Evolutionary conservation across 2,329 filamentous ascomycete genomes (phyloP).

Genomic region (Talaromyces sp.): DNA sequence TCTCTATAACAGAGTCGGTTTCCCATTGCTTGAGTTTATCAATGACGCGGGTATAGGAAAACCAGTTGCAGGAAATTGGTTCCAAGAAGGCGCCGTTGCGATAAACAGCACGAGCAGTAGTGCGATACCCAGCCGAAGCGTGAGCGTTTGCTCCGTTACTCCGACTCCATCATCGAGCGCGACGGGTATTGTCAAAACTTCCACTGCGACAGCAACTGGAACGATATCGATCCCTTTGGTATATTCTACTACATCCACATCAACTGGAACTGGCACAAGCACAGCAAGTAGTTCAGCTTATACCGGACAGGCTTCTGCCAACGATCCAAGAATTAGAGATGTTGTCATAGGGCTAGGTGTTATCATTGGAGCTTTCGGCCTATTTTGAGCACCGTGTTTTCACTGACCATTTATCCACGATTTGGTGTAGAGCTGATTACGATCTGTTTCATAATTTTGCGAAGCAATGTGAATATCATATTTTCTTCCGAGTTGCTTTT

Average conservation of each 20-base stretch:
- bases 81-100: neutral
- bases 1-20: neutral
- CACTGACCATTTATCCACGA: neutral
- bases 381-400: neutral
- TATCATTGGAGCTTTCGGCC: neutral
- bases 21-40: constrained; percentile 11
- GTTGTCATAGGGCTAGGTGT: constrained; percentile 1
- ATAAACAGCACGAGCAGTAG: neutral
- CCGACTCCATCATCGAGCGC: neutral
- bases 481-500: neutral
- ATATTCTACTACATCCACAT: neutral
- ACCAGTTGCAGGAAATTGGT: constrained; percentile 15
- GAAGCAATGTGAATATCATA: too few relatives aligned
- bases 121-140: neutral
- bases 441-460: neutral
- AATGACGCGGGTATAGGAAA: constrained; percentile 1
- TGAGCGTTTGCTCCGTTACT: neutral
- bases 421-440: neutral
- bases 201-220: neutral
- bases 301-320: neutral
- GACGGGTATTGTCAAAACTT: neutral
- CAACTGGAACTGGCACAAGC: neutral
- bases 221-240: neutral
- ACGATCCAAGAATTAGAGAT: neutral
- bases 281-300: neutral